Evolutionary conservation across 2,329 filamentous ascomycete species (phyloP).

Genomic region (Balansia obtecta): DNA sequence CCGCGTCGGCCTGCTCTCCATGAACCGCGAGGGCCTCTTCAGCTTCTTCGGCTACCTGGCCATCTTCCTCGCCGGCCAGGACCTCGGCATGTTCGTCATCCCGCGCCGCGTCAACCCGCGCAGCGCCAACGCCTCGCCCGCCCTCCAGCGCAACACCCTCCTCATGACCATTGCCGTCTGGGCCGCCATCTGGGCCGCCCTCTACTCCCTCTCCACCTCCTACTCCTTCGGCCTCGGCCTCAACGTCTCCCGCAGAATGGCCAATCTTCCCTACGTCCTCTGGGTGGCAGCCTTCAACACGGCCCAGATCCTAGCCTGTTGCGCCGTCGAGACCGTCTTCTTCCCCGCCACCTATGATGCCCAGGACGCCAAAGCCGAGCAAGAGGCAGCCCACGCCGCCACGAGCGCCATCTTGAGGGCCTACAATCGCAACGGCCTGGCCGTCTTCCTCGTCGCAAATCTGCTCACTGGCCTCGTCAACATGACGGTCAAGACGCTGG

Average conservation of each 20-base stretch:
- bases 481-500: slow-evolving; percentile 70
- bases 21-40: slow-evolving; percentile 92
- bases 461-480: slow-evolving; percentile 83
- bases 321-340: slow-evolving; percentile 61
- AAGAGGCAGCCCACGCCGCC: slow-evolving; percentile 50
- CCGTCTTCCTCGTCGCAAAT: slow-evolving; percentile 78
- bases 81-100: slow-evolving; percentile 67
- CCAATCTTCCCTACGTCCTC: slow-evolving; percentile 85
- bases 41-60: slow-evolving; percentile 89
- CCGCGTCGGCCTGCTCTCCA: slow-evolving; percentile 65
- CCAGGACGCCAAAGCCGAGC: slow-evolving; percentile 42
- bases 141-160: slow-evolving; percentile 41
- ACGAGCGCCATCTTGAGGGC: slow-evolving; percentile 74
- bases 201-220: slow-evolving; percentile 59
- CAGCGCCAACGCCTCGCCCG: slow-evolving; percentile 27
- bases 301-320: slow-evolving; percentile 69
- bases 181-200: slow-evolving; percentile 52
- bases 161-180: slow-evolving; percentile 52
- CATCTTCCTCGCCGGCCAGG: slow-evolving; percentile 85
- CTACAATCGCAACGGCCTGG: slow-evolving; percentile 80
- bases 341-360: slow-evolving; percentile 62
- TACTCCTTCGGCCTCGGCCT: slow-evolving; percentile 60
- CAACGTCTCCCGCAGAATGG: slow-evolving; percentile 73
- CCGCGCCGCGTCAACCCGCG: slow-evolving; percentile 40
- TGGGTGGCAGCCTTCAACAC: slow-evolving; percentile 92